Evolutionary conservation across 805 yeast genomes (phyloP).

Genomic region (Wickerhamomyces silvicola): DNA sequence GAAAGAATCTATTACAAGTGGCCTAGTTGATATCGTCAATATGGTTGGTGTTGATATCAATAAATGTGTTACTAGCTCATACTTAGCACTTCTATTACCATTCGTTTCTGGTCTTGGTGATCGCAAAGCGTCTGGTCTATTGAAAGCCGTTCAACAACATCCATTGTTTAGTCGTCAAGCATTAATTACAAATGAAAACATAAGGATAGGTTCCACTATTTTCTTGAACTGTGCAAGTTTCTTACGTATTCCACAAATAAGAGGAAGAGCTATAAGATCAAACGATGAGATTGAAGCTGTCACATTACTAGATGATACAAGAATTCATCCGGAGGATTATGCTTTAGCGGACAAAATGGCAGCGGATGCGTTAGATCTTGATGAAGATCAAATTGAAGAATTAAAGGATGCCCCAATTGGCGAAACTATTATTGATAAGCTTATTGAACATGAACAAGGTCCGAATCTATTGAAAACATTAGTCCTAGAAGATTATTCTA

Average conservation of each 20-base stretch:
- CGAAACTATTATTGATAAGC: conserved; percentile 58
- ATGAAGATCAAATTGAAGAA: conserved; percentile 85
- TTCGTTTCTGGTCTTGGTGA: conserved; percentile 92
- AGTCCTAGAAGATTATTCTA: conserved; percentile 86
- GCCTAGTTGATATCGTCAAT: conserved; percentile 84
- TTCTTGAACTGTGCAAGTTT: conserved; percentile 92
- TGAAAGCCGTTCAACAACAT: conserved; percentile 68
- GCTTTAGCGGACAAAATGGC: conserved; percentile 96
- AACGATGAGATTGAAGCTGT: conserved; percentile 59
- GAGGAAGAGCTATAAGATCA: conserved; percentile 24
- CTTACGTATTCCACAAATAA: conserved; percentile 63
- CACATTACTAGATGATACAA: conserved; percentile 75
- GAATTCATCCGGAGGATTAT: conserved; percentile 98
- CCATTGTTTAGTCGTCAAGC: conserved; percentile 74
- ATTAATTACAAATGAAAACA: conserved; percentile 69
- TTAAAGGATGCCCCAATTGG: conserved; percentile 64
- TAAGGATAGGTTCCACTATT: conserved; percentile 58
- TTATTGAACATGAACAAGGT: conserved; percentile 58
- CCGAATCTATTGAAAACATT: conserved; percentile 77
- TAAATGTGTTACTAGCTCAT: conserved; percentile 73
- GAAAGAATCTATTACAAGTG: conserved; percentile 63
- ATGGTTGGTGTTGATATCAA: conserved; percentile 92
- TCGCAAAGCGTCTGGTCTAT: conserved; percentile 82
- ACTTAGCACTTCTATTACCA: conserved; percentile 63
- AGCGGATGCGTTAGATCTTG: conserved; percentile 93